These are phyloP conservation scores for Galeopsis tetrahit DNA, from an alignment of 257 asterid species.

Conservation along the genomic window DNA sequence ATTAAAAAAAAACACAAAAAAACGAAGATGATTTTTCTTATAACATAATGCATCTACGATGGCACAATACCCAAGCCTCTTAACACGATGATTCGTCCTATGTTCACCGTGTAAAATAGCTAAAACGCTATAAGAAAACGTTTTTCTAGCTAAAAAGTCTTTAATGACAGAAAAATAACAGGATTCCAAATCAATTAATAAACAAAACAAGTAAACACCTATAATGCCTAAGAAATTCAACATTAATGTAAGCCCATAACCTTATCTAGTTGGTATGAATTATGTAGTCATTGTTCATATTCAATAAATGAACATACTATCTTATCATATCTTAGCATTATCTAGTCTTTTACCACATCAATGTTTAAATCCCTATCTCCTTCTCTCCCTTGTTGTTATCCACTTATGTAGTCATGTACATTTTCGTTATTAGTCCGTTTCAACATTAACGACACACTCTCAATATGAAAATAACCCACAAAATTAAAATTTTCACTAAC, in stretches of 20 bases:
- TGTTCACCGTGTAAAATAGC: background rate
- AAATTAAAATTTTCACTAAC: no score
- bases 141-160: no score
- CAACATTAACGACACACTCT: no score
- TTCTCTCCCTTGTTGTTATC: background rate
- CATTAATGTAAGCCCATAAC: constrained; percentile 9
- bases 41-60: background rate
- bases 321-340: constrained; percentile 15
- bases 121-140: background rate
- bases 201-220: constrained; percentile 22
- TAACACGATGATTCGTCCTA: background rate
- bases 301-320: constrained; percentile 24
- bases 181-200: constrained; percentile 37
- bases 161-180: no score
- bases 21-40: background rate
- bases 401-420: background rate
- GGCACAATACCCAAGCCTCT: background rate
- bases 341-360: background rate
- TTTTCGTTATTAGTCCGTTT: no score
- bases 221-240: background rate
- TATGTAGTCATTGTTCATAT: constrained; percentile 21
- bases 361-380: background rate
- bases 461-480: no score
- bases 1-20: background rate
- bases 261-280: background rate